Evolutionary conservation across 2,329 filamentous ascomycete genomes (phyloP), one percentile per base, ranked within the genome.

Genomic region (Didymellaceae sp.): DNA sequence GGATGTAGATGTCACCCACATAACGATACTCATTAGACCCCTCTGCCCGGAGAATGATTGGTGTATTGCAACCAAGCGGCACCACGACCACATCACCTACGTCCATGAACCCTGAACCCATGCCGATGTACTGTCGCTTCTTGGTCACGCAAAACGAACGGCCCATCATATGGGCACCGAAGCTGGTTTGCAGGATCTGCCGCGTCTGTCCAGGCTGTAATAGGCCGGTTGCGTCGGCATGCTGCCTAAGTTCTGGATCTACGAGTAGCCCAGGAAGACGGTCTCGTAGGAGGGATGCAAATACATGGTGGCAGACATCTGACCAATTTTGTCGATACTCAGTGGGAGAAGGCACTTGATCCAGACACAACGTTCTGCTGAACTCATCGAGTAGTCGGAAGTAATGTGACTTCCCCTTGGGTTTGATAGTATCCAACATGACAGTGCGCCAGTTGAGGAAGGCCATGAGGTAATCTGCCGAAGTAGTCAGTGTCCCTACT

Each of bases 51-150:
- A 74, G 54, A 2, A 74, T 31, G 9, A 74, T 55, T 0, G 71
- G 71, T 1, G 73, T 75, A 2, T 43, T 54, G 44, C 72, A 75
- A 1, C 73, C 74, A 1, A 73, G 51, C 0, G 73, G 71, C 1
- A 75, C 67, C 6, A 67, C 62, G 5, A 75, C 54, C 0, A 71
- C 34, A 39, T 75, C 73, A 2, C 54, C 61, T 4, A 34, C 17
- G 2, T 37, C 43, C 63, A 74, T 67, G 31, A 65, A 68, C 0
- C 68, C 69, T 0, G 71, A 64, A 0, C 73, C 72, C 44, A 75
- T 57, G 1, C 71, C 25, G 6, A 46, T 28, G 5, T 28, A 6
- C 26, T 16, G 13, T 8, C 24, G 11, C 3, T 31, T 7, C n/a
- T 45, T n/a, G 8, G 25, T 35, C 9, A 45, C 11, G 16, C 6